Conservation (phyloP, 2,329 filamentous ascomycete genomes). For the Aspergillus sp. region DNA sequence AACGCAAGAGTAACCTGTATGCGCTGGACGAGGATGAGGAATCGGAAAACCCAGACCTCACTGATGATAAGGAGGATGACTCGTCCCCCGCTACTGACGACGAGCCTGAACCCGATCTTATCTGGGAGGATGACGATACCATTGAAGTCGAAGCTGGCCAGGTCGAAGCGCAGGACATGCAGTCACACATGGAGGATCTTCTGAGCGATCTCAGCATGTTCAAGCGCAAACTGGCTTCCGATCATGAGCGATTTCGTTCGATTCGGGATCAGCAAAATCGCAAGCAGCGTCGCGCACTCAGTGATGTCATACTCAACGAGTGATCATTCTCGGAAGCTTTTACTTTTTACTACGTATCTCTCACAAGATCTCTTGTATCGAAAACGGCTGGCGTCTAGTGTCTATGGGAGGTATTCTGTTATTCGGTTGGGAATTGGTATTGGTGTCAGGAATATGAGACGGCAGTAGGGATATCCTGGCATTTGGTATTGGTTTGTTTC, state of each 20-base stretch:
- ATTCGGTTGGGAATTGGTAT: neutral
- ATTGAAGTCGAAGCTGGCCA: conserved; percentile 42
- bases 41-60: neutral
- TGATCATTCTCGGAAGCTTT: conserved; percentile 9
- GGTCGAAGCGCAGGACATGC: conserved; percentile 55
- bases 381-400: neutral
- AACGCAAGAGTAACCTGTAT: conserved; percentile 28
- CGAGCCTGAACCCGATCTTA: conserved; percentile 29
- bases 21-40: conserved; percentile 55
- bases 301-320: conserved; percentile 22
- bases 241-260: conserved; percentile 43
- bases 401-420: neutral
- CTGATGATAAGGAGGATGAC: conserved; percentile 37
- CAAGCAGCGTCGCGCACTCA: conserved; percentile 27
- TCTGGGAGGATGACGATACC: conserved; percentile 47
- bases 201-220: conserved; percentile 74
- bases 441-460: neutral
- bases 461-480: conserved; percentile 3
- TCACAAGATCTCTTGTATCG: conserved; percentile 10
- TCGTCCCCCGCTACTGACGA: conserved; percentile 22
- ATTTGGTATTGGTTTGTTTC: neutral
- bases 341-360: conserved; percentile 7
- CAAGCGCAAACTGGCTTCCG: conserved; percentile 78
- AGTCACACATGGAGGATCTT: conserved; percentile 78
- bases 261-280: conserved; percentile 15